Conservation (phyloP, 768 basidiomycete genomes). For the Tylopilus plumbeoviolaceoides region DNA sequence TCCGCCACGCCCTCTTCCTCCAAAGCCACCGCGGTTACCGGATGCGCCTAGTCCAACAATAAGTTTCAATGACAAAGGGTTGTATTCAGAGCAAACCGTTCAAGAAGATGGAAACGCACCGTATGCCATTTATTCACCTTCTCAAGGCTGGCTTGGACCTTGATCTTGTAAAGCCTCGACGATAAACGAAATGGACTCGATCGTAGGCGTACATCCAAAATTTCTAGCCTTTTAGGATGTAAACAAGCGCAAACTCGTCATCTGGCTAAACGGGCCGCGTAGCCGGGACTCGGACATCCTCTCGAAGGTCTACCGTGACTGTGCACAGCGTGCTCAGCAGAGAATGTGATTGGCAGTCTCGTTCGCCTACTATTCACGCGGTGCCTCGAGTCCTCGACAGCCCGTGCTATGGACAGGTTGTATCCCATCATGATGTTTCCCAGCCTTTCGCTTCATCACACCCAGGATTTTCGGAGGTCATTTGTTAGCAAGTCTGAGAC, state of each 20-base stretch:
- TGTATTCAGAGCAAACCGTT: not conserved
- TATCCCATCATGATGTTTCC: too few species aligned
- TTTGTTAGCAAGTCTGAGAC: too few species aligned
- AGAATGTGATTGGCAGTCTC: too few species aligned
- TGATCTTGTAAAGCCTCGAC: conserved; percentile 12
- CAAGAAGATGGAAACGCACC: conserved; percentile 19
- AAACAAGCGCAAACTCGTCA: conserved; percentile 14
- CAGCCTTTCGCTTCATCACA: too few species aligned
- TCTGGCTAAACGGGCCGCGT: not conserved
- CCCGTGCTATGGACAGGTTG: too few species aligned
- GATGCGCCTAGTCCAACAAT: conserved; percentile 44
- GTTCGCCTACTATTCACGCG: too few species aligned
- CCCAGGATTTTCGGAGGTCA: too few species aligned
- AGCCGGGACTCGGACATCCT: too few species aligned
- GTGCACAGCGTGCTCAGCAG: too few species aligned
- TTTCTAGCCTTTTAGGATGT: conserved; percentile 1
- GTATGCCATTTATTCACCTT: conserved; percentile 31
- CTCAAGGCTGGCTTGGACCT: conserved; percentile 12
- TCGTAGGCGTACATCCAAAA: conserved; percentile 4
- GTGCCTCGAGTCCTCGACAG: too few species aligned
- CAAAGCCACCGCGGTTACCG: conserved; percentile 76
- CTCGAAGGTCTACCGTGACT: too few species aligned
- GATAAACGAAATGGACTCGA: not conserved
- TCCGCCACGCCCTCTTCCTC: conserved; percentile 38
- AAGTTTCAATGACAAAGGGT: not conserved